A percentile compares a stretch with the other conserved stretches of the same genome.
Evolutionary conservation across 164 flowering plant genomes (phyloP).

Genomic region (Tinospora cordifolia): DNA sequence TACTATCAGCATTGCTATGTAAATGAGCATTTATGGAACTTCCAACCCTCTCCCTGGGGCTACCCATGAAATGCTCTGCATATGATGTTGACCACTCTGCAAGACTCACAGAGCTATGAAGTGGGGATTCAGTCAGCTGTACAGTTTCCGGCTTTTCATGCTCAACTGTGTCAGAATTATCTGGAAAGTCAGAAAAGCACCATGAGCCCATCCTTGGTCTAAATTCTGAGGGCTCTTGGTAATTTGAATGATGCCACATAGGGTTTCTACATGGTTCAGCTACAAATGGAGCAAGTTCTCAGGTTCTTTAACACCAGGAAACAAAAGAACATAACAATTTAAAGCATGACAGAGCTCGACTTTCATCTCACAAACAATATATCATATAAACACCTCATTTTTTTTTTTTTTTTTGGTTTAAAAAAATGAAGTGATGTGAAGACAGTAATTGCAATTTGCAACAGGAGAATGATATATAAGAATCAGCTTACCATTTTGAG

Average conservation of each 20-base stretch:
- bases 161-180: constrained; percentile 11
- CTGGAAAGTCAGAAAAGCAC: constrained; percentile 6
- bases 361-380: background rate
- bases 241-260: constrained; percentile 9
- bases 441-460: background rate
- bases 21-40: constrained; percentile 9
- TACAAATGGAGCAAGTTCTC: constrained; percentile 9
- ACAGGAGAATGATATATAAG: background rate
- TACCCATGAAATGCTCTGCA: constrained; percentile 16
- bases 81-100: constrained; percentile 23
- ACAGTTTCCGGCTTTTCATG: constrained; percentile 16
- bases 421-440: background rate
- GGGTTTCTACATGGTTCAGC: constrained; percentile 8
- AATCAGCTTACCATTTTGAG: constrained; percentile 28
- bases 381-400: background rate
- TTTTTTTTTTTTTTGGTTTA: no score
- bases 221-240: constrained; percentile 10
- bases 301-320: constrained; percentile 16
- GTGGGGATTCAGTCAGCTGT: constrained; percentile 21
- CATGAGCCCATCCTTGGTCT: constrained; percentile 8
- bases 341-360: background rate
- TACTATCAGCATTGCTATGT: constrained; percentile 12
- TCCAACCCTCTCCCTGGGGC: constrained; percentile 18
- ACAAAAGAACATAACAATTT: background rate
- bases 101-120: constrained; percentile 23